Evolutionary conservation across 2,329 filamentous ascomycete genomes (phyloP).

Genomic region (Neofusicoccum ribis): DNA sequence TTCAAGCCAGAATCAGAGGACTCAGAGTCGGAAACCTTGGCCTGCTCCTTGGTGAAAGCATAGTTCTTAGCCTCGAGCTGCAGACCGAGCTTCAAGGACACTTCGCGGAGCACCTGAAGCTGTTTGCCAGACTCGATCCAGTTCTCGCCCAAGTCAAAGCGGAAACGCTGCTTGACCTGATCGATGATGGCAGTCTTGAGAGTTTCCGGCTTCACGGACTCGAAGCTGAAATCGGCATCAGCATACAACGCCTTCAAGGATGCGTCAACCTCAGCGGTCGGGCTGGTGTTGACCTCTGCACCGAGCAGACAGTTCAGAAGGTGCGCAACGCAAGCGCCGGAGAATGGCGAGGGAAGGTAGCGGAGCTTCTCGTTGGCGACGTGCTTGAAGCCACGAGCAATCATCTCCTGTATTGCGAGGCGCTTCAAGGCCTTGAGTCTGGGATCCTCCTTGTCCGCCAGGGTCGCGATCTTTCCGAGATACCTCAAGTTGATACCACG

Average conservation of each 20-base stretch:
- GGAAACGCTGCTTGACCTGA: slow-evolving; percentile 73
- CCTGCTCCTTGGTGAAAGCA: slow-evolving; percentile 55
- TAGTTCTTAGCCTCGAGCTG: slow-evolving; percentile 82
- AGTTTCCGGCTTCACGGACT: slow-evolving; percentile 71
- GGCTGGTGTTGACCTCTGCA: slow-evolving; percentile 71
- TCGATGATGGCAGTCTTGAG: slow-evolving; percentile 69
- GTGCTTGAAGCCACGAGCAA: slow-evolving; percentile 95
- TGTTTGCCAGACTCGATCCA: slow-evolving; percentile 71
- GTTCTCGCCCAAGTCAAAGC: slow-evolving; percentile 67
- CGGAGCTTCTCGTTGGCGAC: slow-evolving; percentile 76
- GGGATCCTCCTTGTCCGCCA: slow-evolving; percentile 60
- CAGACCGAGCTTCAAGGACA: slow-evolving; percentile 84
- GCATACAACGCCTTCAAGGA: slow-evolving; percentile 74
- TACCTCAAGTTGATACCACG: slow-evolving; percentile 97
- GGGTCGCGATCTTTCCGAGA: slow-evolving; percentile 77
- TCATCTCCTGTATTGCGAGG: slow-evolving; percentile 86
- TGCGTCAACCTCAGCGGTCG: slow-evolving; percentile 74
- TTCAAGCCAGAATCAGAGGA: slow-evolving; percentile 22
- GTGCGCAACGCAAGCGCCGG: slow-evolving; percentile 78
- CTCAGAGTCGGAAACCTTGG: slow-evolving; percentile 22
- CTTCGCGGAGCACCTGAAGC: slow-evolving; percentile 83
- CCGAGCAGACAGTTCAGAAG: slow-evolving; percentile 93
- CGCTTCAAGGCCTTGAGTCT: slow-evolving; percentile 75
- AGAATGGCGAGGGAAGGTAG: slow-evolving; percentile 75
- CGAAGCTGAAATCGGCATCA: slow-evolving; percentile 79